Evolutionary conservation across 768 basidiomycete genomes (phyloP).

Genomic region (Podaxis carcinomalis): DNA sequence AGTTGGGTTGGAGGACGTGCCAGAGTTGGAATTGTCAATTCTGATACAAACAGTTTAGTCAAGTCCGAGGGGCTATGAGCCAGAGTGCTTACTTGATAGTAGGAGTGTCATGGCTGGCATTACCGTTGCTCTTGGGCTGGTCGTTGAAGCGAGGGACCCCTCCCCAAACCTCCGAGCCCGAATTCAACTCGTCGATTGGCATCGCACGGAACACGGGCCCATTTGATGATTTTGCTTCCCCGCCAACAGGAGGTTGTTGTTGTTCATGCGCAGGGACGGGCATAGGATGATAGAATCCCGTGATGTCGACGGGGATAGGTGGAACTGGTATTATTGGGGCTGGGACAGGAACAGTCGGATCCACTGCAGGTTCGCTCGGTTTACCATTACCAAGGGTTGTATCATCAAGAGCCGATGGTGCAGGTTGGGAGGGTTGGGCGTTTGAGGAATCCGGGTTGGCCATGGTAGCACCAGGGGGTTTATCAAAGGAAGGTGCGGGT

Average conservation of each 20-base stretch:
- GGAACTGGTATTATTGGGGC: background rate
- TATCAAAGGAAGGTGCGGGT: constrained; percentile 4
- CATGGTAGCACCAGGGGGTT: background rate
- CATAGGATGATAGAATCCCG: constrained; percentile 3
- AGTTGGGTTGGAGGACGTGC: constrained; percentile 11
- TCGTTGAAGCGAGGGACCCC: background rate
- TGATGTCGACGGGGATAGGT: constrained; percentile 5
- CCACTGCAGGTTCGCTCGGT: background rate
- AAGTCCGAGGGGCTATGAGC: background rate
- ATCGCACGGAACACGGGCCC: constrained; percentile 2
- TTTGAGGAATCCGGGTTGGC: background rate
- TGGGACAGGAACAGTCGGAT: background rate
- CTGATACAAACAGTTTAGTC: background rate
- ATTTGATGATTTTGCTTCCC: background rate
- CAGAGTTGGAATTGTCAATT: background rate
- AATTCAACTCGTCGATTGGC: constrained; percentile 1
- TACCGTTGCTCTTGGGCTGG: constrained; percentile 2
- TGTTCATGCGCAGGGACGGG: background rate
- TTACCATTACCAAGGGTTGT: background rate
- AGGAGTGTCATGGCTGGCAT: background rate
- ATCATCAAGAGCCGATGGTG: background rate
- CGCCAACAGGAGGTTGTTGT: background rate
- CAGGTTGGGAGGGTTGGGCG: background rate
- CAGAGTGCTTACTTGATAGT: background rate
- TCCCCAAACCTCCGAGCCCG: constrained; percentile 1